Evolutionary conservation across 2,329 filamentous ascomycete genomes (phyloP), one percentile per base, ranked within the genome.

Genomic region (Xylaria sp.): DNA sequence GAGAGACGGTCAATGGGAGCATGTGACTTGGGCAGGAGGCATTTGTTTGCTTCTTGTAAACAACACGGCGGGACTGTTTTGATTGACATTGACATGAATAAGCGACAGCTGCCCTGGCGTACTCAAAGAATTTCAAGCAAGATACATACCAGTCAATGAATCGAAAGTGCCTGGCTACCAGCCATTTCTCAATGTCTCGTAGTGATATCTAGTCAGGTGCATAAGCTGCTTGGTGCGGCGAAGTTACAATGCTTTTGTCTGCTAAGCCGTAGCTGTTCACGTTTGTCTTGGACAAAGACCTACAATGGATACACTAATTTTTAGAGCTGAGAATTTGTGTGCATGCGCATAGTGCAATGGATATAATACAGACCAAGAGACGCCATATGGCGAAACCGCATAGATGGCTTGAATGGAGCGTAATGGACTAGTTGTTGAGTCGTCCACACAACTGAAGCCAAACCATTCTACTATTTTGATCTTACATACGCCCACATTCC

Each of bases 301-400:
- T 20, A 28, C 28, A 55, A 51, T 51, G 7, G 7, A 57, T 33
- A 5, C 13, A 56, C 25, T 62, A 13, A 54, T 48, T 33, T 33
- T 43, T 51, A 56, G 61, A 71, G 64, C 43, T 58, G 69, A 18
- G 62, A 57, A 49, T 63, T 56, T 63, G 33, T 48, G 18, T 31
- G 39, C 23, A 63, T 57, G 46, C 49, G 62, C 13, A 58, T 48
- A 15, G 48, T 46, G 56, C 59, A 43, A 58, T 41, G 41, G 55
- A 62, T 68, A 71, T 66, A 62, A 57, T 71, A 70, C 67, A 67
- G 48, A 25, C 46, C 23, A 48, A 62, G 48, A 18, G n/a, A 58
- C 39, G 49, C 31, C 1, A 12, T 39, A 33, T 23, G 41, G 25
- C 31, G 62, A 61, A 58, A 58, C 51, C 43, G 20, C 28, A 28